A percentile compares a stretch with the other conserved stretches of the same genome.
Conservation (phyloP, 768 basidiomycete species). For the Amanita phalloides region DNA sequence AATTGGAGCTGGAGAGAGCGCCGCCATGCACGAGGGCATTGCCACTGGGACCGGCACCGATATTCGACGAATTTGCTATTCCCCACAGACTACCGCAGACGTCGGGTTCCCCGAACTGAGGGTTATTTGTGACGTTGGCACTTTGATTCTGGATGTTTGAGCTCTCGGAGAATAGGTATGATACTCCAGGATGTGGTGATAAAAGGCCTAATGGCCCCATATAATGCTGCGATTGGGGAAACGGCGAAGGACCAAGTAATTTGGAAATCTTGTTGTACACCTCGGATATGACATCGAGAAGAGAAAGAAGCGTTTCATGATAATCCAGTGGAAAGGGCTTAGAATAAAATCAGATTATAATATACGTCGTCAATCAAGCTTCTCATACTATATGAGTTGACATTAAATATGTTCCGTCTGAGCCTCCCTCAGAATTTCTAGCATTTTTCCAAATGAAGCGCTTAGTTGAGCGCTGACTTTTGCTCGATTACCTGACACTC, state of each 20-base stretch:
- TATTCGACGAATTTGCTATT: conserved; percentile 41
- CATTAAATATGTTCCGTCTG: conserved; percentile 61
- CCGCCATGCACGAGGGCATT: conserved; percentile 17
- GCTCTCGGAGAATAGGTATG: conserved; percentile 59
- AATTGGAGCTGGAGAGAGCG: conserved; percentile 31
- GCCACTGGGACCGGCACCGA: conserved; percentile 10
- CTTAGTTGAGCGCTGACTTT: conserved; percentile 23
- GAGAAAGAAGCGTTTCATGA: conserved; percentile 78
- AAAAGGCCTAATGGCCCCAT: conserved; percentile 71
- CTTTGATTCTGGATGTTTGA: conserved; percentile 10
- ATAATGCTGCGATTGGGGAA: conserved; percentile 56
- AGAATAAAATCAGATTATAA: conserved; percentile 5
- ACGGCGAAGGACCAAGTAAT: conserved; percentile 75
- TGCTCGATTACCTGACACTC: conserved; percentile 5
- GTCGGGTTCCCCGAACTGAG: conserved; percentile 11
- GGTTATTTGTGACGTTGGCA: conserved; percentile 8
- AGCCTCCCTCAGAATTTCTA: conserved; percentile 43
- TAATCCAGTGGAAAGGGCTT: conserved; percentile 89
- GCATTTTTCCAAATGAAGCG: conserved; percentile 48
- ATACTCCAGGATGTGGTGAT: conserved; percentile 74
- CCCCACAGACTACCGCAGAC: conserved; percentile 58
- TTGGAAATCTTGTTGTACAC: conserved; percentile 82
- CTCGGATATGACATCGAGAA: conserved; percentile 83
- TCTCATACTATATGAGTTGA: conserved; percentile 59
- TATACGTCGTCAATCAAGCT: not conserved